Base-by-base conservation (phyloP, 257 asterid species). In the Oldenlandia corymbosa region DNA sequence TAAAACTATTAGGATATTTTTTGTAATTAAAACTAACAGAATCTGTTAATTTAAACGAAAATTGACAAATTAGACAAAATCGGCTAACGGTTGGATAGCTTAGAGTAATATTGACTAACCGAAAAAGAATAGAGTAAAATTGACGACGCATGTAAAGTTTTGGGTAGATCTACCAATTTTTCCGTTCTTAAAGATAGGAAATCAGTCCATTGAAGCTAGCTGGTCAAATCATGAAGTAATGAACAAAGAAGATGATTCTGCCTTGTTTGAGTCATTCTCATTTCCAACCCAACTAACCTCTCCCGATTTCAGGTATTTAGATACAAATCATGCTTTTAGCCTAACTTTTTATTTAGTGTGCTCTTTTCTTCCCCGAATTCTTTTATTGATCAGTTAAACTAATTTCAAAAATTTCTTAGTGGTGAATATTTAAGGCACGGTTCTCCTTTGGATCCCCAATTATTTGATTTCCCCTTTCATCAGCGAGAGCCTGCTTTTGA, bases 261-360 rank as follows among this genome's bases (percentile, higher is more conserved):
- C 75, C 20, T 45, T 62, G 6, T 72, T 74, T 53, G n/a, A n/a
- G n/a, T n/a, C n/a, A n/a, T n/a, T n/a, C n/a, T 59, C 84, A 8
- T 73, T 78, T 58, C 69, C 83, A 5, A 67, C 61, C 45, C 85
- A 78, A 65, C 75, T 78, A 0, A 76, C 80, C 7, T 74, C 80
- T 7, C 71, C 76, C 23, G 85, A 87, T 70, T 71, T 74, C 77
- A 86, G 95, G 91, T 83, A 27, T 1, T 10, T 47, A 12, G n/a
- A n/a, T n/a, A n/a, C n/a, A n/a, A n/a, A 21, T 31, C 13, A n/a
- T 36, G 65, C 43, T 28, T 71, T 42, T 12, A 58, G 18, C 4
- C 4, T 34, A 13, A 24, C 10, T 37, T 21, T 28, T 20, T 50
- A 16, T 0, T 18, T 42, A 23, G 27, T 20, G 18, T 31, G 30